A percentile compares a stretch with the other conserved stretches of the same genome.
These are phyloP conservation scores for Musa troglodytarum DNA, from an alignment of 176 grass and related monocot species.

Conservation along the genomic window DNA sequence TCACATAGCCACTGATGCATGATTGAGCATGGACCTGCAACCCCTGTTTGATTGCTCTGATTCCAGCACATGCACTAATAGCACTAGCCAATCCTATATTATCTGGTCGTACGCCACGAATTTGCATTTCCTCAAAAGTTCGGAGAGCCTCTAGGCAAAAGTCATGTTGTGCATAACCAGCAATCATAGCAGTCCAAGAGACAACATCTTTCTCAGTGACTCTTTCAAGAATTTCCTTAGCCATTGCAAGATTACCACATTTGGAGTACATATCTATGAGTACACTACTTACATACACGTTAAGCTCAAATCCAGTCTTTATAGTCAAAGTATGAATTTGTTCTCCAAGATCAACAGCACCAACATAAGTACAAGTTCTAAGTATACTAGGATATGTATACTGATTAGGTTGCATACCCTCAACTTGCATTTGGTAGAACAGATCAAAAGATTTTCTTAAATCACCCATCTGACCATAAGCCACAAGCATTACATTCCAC, in stretches of 20 bases:
- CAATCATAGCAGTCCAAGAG: slow-evolving; percentile 69
- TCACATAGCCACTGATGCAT: slow-evolving; percentile 50
- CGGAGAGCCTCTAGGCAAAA: slow-evolving; percentile 41
- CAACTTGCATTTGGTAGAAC: slow-evolving; percentile 49
- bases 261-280: slow-evolving; percentile 70
- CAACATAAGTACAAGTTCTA: slow-evolving; percentile 44
- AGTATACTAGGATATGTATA: slow-evolving; percentile 73
- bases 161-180: slow-evolving; percentile 60
- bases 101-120: slow-evolving; percentile 49
- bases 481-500: slow-evolving; percentile 70
- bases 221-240: slow-evolving; percentile 39
- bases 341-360: slow-evolving; percentile 45
- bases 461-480: slow-evolving; percentile 49
- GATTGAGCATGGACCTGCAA: slow-evolving; percentile 27
- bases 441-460: slow-evolving; percentile 46
- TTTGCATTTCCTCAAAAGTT: slow-evolving; percentile 62
- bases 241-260: slow-evolving; percentile 34
- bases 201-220: slow-evolving; percentile 59
- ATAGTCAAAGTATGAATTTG: slow-evolving; percentile 46
- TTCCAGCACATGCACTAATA: slow-evolving; percentile 61
- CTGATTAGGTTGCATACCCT: slow-evolving; percentile 42
- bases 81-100: slow-evolving; percentile 65
- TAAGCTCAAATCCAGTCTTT: slow-evolving; percentile 35
- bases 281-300: slow-evolving; percentile 67
- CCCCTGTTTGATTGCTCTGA: slow-evolving; percentile 49